A percentile compares a stretch with the other conserved stretches of the same genome.
Evolutionary conservation across 192 early-diverging fungal genomes (phyloP).

Genomic region (Paraglomus occultum): DNA sequence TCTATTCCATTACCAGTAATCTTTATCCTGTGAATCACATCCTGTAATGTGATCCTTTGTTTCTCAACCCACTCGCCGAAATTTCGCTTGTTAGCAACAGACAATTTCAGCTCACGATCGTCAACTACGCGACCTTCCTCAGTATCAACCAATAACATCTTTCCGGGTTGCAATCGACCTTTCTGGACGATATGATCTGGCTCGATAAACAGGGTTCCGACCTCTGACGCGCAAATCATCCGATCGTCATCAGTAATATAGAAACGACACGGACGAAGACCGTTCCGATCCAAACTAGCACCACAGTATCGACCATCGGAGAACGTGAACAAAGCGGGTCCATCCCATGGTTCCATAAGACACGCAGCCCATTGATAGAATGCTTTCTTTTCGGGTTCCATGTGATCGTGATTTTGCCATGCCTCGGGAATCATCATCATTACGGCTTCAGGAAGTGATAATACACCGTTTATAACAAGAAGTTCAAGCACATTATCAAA

Average conservation of each 20-base stretch:
- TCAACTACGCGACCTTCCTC: constrained; percentile 85
- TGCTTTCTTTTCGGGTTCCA: constrained; percentile 83
- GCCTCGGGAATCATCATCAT: constrained; percentile 99
- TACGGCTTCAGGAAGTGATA: constrained; percentile 92
- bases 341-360: constrained; percentile 99
- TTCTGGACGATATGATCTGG: constrained; percentile 79
- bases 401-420: constrained; percentile 87
- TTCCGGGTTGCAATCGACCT: constrained; percentile 94
- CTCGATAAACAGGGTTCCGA: constrained; percentile 84
- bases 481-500: constrained; percentile 97
- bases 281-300: constrained; percentile 98
- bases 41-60: constrained; percentile 73
- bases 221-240: constrained; percentile 98
- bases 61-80: constrained; percentile 85
- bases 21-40: constrained; percentile 45
- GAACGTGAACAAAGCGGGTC: constrained; percentile 97
- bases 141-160: constrained; percentile 97
- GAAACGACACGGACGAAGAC: constrained; percentile 96
- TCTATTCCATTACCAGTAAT: constrained; percentile 34
- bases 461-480: constrained; percentile 84
- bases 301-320: constrained; percentile 96
- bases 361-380: constrained; percentile 98
- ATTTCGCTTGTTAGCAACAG: constrained; percentile 64
- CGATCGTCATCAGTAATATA: constrained; percentile 88
- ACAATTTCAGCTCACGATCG: constrained; percentile 84